phyloP scores from a whole-genome alignment of 192 early-diverging fungal species.

The Mortierella hygrophila region DNA sequence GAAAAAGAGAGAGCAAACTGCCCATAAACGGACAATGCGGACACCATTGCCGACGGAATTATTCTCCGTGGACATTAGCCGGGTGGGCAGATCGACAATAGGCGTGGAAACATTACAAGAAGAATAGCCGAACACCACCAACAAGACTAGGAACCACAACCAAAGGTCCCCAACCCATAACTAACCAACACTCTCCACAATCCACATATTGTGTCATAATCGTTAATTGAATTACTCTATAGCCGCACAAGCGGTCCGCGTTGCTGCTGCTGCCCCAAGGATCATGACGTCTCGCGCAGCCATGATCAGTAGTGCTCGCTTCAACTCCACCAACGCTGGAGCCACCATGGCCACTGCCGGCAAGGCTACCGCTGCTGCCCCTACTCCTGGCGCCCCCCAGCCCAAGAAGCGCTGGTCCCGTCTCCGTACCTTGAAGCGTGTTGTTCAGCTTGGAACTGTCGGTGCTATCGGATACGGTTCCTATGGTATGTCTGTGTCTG shows the following conservation, averaged over 20 bases:
- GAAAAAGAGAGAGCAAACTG: neutral
- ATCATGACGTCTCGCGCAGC: slow-evolving; percentile 20
- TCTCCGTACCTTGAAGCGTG: slow-evolving; percentile 50
- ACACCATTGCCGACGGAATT: neutral
- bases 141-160: neutral
- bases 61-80: slow-evolving; percentile 14
- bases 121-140: neutral
- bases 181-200: neutral
- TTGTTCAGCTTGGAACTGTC: slow-evolving; percentile 52
- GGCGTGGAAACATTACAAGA: neutral
- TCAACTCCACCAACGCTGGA: slow-evolving; percentile 43
- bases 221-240: neutral
- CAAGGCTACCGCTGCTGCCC: slow-evolving; percentile 10
- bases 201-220: neutral
- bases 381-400: slow-evolving; percentile 18
- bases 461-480: slow-evolving; percentile 40
- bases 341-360: slow-evolving; percentile 36
- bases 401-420: slow-evolving; percentile 55
- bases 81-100: neutral
- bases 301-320: slow-evolving; percentile 22
- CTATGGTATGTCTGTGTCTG: slow-evolving; percentile 39
- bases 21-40: neutral
- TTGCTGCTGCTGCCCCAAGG: slow-evolving; percentile 26
- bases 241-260: slow-evolving; percentile 51
- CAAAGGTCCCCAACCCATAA: neutral